Evolutionary conservation across 768 basidiomycete species (phyloP).

Genomic region (Agrocybe praecox): DNA sequence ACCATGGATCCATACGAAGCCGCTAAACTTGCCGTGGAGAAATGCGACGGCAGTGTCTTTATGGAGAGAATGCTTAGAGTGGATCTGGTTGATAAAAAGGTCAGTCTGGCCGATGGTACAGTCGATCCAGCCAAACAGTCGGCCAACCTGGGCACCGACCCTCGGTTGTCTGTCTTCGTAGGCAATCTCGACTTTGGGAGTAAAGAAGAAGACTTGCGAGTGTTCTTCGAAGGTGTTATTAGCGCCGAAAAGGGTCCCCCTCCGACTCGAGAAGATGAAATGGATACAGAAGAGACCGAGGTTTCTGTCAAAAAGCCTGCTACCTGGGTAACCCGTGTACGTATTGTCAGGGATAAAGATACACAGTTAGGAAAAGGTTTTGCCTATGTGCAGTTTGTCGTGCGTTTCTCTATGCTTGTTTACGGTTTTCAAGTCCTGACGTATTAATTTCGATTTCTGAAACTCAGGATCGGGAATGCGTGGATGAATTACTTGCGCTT

Average conservation of each 20-base stretch:
- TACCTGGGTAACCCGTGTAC: conserved; percentile 81
- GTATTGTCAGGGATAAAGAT: conserved; percentile 86
- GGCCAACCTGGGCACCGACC: conserved; percentile 51
- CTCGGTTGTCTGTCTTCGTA: conserved; percentile 85
- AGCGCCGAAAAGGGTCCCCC: conserved; percentile 70
- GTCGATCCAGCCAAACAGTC: conserved; percentile 22
- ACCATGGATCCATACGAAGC: conserved; percentile 74
- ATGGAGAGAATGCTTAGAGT: conserved; percentile 80
- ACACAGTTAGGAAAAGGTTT: conserved; percentile 96
- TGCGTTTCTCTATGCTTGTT: conserved; percentile 39
- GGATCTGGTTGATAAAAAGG: conserved; percentile 55
- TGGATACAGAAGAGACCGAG: conserved; percentile 12
- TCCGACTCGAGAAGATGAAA: conserved; percentile 25
- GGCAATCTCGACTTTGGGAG: conserved; percentile 93
- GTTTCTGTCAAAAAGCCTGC: conserved; percentile 34
- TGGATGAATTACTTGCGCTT: conserved; percentile 89
- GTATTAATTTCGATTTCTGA: not conserved
- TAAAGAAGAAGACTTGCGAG: conserved; percentile 86
- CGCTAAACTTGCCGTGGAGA: conserved; percentile 56
- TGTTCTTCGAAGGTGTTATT: conserved; percentile 83
- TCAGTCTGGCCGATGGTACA: conserved; percentile 7
- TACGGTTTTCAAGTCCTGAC: not conserved
- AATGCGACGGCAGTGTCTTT: conserved; percentile 72
- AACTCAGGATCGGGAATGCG: conserved; percentile 81
- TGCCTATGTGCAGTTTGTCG: conserved; percentile 87